Percentiles rank a stretch among this genome's conserved stretches.
These are phyloP conservation scores for Grigorovia yakushimaensis DNA, from an alignment of 805 yeast species.

Conservation along the genomic window DNA sequence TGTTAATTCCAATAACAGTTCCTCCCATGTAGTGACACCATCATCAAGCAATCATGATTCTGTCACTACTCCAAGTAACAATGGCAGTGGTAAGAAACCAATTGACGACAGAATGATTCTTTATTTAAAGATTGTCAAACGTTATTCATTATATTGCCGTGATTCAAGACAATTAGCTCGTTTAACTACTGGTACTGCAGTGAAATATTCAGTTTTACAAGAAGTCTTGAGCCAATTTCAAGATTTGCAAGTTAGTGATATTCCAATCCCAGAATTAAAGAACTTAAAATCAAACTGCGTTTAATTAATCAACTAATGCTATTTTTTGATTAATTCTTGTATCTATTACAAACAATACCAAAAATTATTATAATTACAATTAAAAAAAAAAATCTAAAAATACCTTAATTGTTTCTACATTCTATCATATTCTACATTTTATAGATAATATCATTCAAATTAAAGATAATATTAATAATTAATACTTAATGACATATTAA, in stretches of 20 bases:
- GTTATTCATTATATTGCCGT: constrained; percentile 39
- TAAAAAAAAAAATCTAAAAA: neutral
- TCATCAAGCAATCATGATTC: constrained; percentile 3
- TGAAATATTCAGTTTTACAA: constrained; percentile 33
- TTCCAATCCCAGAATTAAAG: constrained; percentile 34
- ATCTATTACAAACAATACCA: neutral
- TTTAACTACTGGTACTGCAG: constrained; percentile 36
- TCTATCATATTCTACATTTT: constrained; percentile 4
- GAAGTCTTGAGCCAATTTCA: constrained; percentile 32
- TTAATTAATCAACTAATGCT: neutral
- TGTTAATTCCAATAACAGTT: constrained; percentile 4
- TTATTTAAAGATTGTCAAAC: constrained; percentile 45
- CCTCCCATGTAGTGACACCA: constrained; percentile 9
- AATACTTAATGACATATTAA: neutral
- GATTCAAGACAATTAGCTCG: constrained; percentile 39
- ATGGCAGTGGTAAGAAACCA: neutral
- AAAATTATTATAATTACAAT: neutral
- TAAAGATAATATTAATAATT: neutral
- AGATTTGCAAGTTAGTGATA: constrained; percentile 30
- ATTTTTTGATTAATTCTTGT: neutral
- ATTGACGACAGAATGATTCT: constrained; percentile 39
- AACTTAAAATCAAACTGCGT: constrained; percentile 24
- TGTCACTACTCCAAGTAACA: neutral
- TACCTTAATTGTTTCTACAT: neutral
- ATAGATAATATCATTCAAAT: constrained; percentile 4